phyloP scores from a whole-genome alignment of 805 yeast species.

The Pichia occidentalis region DNA sequence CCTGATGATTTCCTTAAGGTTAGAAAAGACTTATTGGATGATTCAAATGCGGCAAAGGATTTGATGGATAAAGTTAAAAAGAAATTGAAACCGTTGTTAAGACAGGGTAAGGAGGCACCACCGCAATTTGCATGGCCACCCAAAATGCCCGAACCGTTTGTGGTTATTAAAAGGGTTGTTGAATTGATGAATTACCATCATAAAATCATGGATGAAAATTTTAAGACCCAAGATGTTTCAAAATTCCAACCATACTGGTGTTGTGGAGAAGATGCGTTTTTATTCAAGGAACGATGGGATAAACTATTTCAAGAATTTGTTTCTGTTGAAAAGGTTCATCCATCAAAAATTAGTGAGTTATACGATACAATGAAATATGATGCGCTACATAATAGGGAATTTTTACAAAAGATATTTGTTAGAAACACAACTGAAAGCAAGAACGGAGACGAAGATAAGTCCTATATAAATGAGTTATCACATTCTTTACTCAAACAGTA shows the following conservation, averaged over 20 bases:
- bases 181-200: conserved; percentile 92
- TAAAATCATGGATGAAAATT: conserved; percentile 75
- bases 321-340: conserved; percentile 93
- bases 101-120: conserved; percentile 96
- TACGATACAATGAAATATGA: conserved; percentile 99
- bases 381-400: conserved; percentile 90
- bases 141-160: conserved; percentile 95
- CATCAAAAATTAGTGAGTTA: conserved; percentile 90
- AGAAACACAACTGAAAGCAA: conserved; percentile 45
- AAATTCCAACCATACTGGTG: conserved; percentile 84
- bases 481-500: conserved; percentile 59
- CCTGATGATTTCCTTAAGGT: conserved; percentile 77
- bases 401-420: conserved; percentile 74
- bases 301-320: conserved; percentile 88
- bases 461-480: conserved; percentile 36
- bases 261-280: conserved; percentile 86
- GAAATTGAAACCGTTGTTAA: conserved; percentile 84
- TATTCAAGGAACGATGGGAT: conserved; percentile 96
- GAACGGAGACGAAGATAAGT: conserved; percentile 14
- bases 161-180: conserved; percentile 88
- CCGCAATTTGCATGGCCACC: conserved; percentile 99
- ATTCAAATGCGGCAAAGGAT: conserved; percentile 96
- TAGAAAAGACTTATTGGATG: conserved; percentile 88
- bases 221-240: conserved; percentile 56
- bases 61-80: conserved; percentile 96